Evolutionary conservation across 805 yeast species (phyloP).

Genomic region (Candida awuae): DNA sequence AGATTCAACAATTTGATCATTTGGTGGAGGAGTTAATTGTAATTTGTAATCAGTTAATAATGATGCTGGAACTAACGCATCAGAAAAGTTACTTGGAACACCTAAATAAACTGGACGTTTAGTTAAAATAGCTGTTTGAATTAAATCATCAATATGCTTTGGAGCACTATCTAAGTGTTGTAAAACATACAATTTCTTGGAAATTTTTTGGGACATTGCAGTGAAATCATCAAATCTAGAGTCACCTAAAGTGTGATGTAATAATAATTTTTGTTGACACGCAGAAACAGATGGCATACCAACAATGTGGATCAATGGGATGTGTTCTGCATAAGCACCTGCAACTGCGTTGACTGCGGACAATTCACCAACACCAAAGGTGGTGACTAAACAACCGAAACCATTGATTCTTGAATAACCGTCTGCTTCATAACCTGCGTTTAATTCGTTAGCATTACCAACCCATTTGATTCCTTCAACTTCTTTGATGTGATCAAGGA

Average conservation of each 20-base stretch:
- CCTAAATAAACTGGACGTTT: slow-evolving; percentile 83
- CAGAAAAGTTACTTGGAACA: slow-evolving; percentile 74
- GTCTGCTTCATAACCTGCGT: slow-evolving; percentile 84
- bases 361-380: slow-evolving; percentile 88
- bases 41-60: slow-evolving; percentile 43
- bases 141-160: slow-evolving; percentile 62
- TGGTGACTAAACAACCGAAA: slow-evolving; percentile 65
- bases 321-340: slow-evolving; percentile 85
- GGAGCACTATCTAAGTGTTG: slow-evolving; percentile 62
- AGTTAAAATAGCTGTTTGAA: slow-evolving; percentile 58
- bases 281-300: slow-evolving; percentile 78
- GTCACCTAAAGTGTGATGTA: slow-evolving; percentile 81
- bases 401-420: slow-evolving; percentile 82
- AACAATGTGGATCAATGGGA: slow-evolving; percentile 75
- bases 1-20: slow-evolving; percentile 52
- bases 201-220: slow-evolving; percentile 68
- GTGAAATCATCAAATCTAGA: slow-evolving; percentile 75
- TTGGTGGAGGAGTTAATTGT: slow-evolving; percentile 48
- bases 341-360: slow-evolving; percentile 81
- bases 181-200: slow-evolving; percentile 57
- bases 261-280: slow-evolving; percentile 60
- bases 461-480: slow-evolving; percentile 79
- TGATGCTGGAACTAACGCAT: slow-evolving; percentile 48
- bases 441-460: slow-evolving; percentile 84
- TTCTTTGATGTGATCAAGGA: slow-evolving; percentile 65